Evolutionary conservation across 306 rosid genomes (phyloP).

Genomic region (Cyamopsis tetragonoloba): DNA sequence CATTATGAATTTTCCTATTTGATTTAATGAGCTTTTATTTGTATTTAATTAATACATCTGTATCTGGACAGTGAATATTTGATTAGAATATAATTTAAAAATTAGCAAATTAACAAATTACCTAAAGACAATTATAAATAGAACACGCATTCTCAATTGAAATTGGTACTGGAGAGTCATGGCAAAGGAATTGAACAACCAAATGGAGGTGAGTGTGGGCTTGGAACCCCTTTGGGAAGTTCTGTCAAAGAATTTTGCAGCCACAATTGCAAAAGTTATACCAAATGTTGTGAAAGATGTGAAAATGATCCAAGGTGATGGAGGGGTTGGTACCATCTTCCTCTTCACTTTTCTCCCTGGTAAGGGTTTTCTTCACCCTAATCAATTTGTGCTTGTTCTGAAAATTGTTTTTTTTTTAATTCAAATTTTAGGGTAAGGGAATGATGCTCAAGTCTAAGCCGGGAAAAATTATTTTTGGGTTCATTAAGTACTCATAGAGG

Average conservation of each 20-base stretch:
- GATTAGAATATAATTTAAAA: too few species aligned
- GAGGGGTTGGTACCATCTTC: conserved; percentile 47
- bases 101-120: too few species aligned
- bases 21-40: too few species aligned
- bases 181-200: conserved; percentile 37
- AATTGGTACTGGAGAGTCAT: not conserved
- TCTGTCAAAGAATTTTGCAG: conserved; percentile 36
- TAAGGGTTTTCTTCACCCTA: conserved; percentile 6
- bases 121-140: too few species aligned
- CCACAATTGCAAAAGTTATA: conserved; percentile 27
- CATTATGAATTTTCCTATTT: too few species aligned
- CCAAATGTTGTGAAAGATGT: conserved; percentile 42
- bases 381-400: not conserved
- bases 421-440: not conserved
- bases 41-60: too few species aligned
- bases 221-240: conserved; percentile 49
- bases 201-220: conserved; percentile 32
- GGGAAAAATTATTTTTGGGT: too few species aligned
- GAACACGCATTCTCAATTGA: too few species aligned
- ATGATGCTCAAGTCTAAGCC: too few species aligned
- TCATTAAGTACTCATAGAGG: too few species aligned
- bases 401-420: too few species aligned
- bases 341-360: conserved; percentile 42
- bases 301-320: conserved; percentile 52
- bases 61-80: too few species aligned